phyloP scores from a whole-genome alignment of 2,329 filamentous ascomycete genomes.

The Sordariomycetes sp. region DNA sequence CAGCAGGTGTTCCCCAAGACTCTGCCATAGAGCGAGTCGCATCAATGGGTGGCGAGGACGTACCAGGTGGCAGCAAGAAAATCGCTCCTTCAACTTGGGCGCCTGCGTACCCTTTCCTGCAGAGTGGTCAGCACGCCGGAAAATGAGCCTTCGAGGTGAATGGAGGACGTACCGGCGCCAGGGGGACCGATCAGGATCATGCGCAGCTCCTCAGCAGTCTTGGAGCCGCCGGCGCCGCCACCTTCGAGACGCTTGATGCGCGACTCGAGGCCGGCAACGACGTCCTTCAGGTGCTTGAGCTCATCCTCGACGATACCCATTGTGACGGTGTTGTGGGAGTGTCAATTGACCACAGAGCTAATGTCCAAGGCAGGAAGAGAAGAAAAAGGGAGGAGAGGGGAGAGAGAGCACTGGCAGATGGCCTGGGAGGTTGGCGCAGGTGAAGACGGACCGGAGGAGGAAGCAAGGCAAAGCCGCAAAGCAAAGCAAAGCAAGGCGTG shows the following conservation, averaged over 20 bases:
- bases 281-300: constrained; percentile 75
- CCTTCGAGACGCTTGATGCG: constrained; percentile 80
- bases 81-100: constrained; percentile 96
- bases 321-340: constrained; percentile 28
- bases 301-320: constrained; percentile 88
- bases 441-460: not conserved
- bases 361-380: not conserved
- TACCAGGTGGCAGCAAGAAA: constrained; percentile 94
- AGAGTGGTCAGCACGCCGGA: constrained; percentile 4
- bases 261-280: constrained; percentile 74
- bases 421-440: not conserved
- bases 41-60: constrained; percentile 17
- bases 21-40: not conserved
- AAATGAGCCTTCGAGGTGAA: not conserved
- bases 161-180: constrained; percentile 69
- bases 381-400: constrained; percentile 1
- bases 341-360: constrained; percentile 2
- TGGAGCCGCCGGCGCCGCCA: constrained; percentile 49
- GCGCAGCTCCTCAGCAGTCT: constrained; percentile 60
- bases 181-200: constrained; percentile 98
- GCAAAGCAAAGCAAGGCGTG: not conserved
- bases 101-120: constrained; percentile 98
- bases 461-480: not conserved
- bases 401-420: not conserved
- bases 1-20: no score